Percentiles rank a stretch among this genome's conserved stretches.
These are phyloP conservation scores for Dryas integrifolia DNA, from an alignment of 331 rosid species.

Conservation along the genomic window DNA sequence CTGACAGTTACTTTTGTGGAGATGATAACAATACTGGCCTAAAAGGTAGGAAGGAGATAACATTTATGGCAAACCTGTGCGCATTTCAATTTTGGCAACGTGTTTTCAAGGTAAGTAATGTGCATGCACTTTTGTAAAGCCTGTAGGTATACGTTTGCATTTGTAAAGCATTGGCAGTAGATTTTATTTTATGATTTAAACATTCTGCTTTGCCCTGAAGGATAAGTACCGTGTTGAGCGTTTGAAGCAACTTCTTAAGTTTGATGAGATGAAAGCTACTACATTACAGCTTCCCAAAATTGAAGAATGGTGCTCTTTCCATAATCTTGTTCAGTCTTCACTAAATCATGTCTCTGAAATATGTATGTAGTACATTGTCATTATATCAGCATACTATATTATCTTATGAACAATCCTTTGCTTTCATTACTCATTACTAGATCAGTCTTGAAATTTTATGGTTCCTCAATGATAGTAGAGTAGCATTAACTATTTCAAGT, in stretches of 20 bases:
- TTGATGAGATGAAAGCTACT: constrained; percentile 38
- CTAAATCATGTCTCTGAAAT: constrained; percentile 60
- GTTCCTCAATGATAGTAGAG: neutral
- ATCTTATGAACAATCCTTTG: neutral
- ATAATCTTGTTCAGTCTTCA: constrained; percentile 67
- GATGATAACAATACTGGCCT: constrained; percentile 38
- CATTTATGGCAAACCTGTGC: constrained; percentile 57
- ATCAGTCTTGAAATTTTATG: neutral
- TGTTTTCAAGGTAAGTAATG: constrained; percentile 56
- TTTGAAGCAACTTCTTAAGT: constrained; percentile 50
- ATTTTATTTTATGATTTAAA: constrained; percentile 18
- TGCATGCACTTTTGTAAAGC: neutral
- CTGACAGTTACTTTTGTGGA: constrained; percentile 43
- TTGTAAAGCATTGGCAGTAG: neutral
- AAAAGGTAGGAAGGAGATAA: constrained; percentile 52
- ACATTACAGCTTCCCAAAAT: constrained; percentile 30
- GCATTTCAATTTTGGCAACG: constrained; percentile 93
- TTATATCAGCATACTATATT: constrained; percentile 20
- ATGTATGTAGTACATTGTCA: constrained; percentile 46
- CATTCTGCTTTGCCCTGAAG: constrained; percentile 39
- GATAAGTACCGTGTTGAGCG: constrained; percentile 52
- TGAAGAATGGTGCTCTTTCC: constrained; percentile 77
- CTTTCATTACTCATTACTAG: neutral
- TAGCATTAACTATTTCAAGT: neutral
- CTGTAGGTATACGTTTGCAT: neutral